Percentiles rank a stretch among this genome's conserved stretches.
Conservation (phyloP, 2,329 filamentous ascomycete genomes). For the Dactylellina haptotyla region DNA sequence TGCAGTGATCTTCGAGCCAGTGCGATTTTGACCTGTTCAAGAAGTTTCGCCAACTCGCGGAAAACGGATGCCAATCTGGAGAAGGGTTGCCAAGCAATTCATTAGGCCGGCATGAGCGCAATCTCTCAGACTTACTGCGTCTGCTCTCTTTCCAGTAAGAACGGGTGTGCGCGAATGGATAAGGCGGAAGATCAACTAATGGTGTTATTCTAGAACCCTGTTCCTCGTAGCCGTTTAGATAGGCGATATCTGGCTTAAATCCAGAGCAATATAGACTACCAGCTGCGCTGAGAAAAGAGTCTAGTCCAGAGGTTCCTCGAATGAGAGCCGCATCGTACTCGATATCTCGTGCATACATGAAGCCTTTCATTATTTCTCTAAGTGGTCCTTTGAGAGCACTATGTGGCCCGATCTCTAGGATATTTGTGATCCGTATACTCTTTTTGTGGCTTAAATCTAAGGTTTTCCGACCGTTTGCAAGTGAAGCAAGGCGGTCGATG, state of each 20-base stretch:
- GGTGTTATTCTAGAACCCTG: background rate
- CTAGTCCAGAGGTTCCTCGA: constrained; percentile 5
- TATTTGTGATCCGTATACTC: constrained; percentile 25
- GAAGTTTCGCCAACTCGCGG: constrained; percentile 30
- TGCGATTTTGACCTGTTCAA: constrained; percentile 11
- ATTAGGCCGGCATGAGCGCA: constrained; percentile 15
- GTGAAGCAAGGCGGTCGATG: constrained; percentile 19
- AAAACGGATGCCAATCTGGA: constrained; percentile 38
- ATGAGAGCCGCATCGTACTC: constrained; percentile 18
- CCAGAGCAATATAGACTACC: constrained; percentile 22
- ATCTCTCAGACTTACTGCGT: constrained; percentile 17
- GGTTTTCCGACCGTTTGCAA: constrained; percentile 17
- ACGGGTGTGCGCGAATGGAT: constrained; percentile 17
- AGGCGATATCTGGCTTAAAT: constrained; percentile 17
- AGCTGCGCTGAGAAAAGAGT: constrained; percentile 7
- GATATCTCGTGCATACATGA: constrained; percentile 7
- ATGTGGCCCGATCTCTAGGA: constrained; percentile 34
- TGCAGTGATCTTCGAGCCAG: constrained; percentile 40
- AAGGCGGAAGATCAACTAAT: constrained; percentile 25
- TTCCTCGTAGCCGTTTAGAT: constrained; percentile 12
- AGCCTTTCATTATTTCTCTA: constrained; percentile 20
- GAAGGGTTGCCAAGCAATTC: constrained; percentile 24
- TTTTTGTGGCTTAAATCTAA: constrained; percentile 12
- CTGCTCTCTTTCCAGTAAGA: constrained; percentile 34
- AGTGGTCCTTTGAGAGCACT: constrained; percentile 10